A percentile compares a stretch with the other conserved stretches of the same genome.
Evolutionary conservation across 108 stramenopile species (phyloP).

Genomic region (Tribonema minus): DNA sequence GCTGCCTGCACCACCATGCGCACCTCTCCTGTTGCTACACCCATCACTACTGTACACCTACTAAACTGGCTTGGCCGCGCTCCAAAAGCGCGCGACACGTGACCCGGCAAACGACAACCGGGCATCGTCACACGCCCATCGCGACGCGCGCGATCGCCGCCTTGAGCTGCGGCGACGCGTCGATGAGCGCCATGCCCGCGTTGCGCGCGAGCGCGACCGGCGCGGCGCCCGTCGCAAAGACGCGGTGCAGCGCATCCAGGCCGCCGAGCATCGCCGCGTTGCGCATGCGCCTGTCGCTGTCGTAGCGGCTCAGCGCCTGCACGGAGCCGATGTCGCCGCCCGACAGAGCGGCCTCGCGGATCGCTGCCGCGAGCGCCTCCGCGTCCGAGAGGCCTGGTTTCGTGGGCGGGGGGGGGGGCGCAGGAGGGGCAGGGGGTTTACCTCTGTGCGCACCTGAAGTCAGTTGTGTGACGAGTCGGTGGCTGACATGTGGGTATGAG

Average conservation of each 20-base stretch:
- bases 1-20: too few species aligned
- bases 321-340: slow-evolving; percentile 40
- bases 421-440: too few species aligned
- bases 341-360: not conserved
- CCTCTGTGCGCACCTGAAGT: too few species aligned
- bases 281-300: slow-evolving; percentile 15
- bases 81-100: too few species aligned
- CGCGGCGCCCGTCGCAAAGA: slow-evolving; percentile 15
- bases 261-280: slow-evolving; percentile 28
- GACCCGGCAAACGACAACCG: too few species aligned
- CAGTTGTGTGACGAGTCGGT: too few species aligned
- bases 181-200: slow-evolving; percentile 20
- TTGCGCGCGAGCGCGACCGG: slow-evolving; percentile 7
- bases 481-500: too few species aligned
- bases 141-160: slow-evolving; percentile 10
- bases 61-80: too few species aligned
- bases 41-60: too few species aligned
- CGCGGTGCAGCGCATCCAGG: slow-evolving; percentile 19
- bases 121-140: too few species aligned
- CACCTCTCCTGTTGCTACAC: too few species aligned
- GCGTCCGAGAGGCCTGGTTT: slow-evolving; percentile 84
- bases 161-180: slow-evolving; percentile 30
- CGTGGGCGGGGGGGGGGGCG: too few species aligned
- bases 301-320: slow-evolving; percentile 17
- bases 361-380: slow-evolving; percentile 46